Evolutionary conservation across 768 basidiomycete genomes (phyloP), one percentile per base, ranked within the genome.

Genomic region (Obba rivulosa): DNA sequence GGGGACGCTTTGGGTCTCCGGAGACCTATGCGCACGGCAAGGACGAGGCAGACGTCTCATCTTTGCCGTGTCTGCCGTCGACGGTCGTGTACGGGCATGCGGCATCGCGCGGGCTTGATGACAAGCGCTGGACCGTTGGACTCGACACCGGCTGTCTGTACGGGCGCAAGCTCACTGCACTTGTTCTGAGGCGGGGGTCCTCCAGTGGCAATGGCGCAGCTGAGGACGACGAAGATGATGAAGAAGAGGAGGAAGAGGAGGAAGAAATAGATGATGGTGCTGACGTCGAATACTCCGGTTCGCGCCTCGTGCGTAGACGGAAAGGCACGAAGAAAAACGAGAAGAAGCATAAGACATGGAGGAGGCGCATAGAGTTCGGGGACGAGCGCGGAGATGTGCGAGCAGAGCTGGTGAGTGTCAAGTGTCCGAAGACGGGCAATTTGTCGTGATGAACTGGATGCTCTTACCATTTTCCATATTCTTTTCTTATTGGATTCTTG

Each of bases 11-110:
- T 16, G 20, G 14, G 16, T 20, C 28, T 17, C 5, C 42, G 3
- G 34, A 40, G 16, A 24, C 41, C 17, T 51, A 20, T 24, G 50
- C 42, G 35, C 37, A 35, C 49, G 25, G 52, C 44, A 56, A 57
- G 38, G 53, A 54, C 10, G 61, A 59, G 44, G 56, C 61, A 4
- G 54, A 62, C 31, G 31, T 54, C 4, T 31, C 60, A 3, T 43
- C 52, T 1, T 36, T 85, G 9, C 78, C 79, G 4, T 92, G 89
- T 57, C 76, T 79, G 56, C 86, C 90, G 1, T 74, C 80, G 1
- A 87, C 78, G 34, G 81, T 91, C n/a, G 66, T 95, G 5, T 96
- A 95, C 63, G 94, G 92, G 0, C 94, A 96, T 59, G 76, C 83
- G 8, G 92, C 93, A 4, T 70, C 76, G 3, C 74, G 88, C 22